A percentile compares a stretch with the other conserved stretches of the same genome.
Conservation (phyloP, 257 asterid species). For the Solanum peruvianum region DNA sequence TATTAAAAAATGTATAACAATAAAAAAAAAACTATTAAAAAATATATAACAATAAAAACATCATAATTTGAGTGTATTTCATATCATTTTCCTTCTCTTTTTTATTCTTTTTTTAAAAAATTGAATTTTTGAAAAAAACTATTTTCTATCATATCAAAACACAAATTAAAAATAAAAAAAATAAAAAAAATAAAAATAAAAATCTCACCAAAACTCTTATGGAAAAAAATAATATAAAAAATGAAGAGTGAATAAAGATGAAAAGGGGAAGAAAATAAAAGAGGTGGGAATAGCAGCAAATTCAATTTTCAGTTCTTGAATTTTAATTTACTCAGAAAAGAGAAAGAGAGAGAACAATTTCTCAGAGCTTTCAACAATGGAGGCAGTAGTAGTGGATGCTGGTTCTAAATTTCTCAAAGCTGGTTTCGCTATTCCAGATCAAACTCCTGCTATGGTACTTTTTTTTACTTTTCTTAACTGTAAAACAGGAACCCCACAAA, state of each 20-base stretch:
- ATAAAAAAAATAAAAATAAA: no score
- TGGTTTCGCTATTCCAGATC: constrained; percentile 91
- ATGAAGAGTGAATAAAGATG: not conserved
- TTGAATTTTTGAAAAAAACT: no score
- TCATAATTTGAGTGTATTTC: not conserved
- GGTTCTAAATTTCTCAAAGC: constrained; percentile 82
- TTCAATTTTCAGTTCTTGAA: not conserved
- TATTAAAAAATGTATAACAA: no score
- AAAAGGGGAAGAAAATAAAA: not conserved
- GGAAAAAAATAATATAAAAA: not conserved
- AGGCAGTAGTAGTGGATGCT: constrained; percentile 88
- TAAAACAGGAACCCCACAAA: not conserved
- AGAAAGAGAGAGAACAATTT: not conserved
- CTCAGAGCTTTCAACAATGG: constrained; percentile 28
- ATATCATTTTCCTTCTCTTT: not conserved
- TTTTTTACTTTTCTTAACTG: not conserved
- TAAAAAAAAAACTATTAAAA: no score
- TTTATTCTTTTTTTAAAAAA: no score
- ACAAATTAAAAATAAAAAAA: no score
- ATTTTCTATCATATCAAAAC: not conserved
- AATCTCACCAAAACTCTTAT: not conserved
- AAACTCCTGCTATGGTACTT: constrained; percentile 81
- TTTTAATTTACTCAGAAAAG: not conserved
- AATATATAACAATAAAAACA: no score
- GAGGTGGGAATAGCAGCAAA: not conserved